These are phyloP conservation scores for Chlamydomonas sphaeroides DNA, from an alignment of 139 green algal genomes.

Conservation along the genomic window DNA sequence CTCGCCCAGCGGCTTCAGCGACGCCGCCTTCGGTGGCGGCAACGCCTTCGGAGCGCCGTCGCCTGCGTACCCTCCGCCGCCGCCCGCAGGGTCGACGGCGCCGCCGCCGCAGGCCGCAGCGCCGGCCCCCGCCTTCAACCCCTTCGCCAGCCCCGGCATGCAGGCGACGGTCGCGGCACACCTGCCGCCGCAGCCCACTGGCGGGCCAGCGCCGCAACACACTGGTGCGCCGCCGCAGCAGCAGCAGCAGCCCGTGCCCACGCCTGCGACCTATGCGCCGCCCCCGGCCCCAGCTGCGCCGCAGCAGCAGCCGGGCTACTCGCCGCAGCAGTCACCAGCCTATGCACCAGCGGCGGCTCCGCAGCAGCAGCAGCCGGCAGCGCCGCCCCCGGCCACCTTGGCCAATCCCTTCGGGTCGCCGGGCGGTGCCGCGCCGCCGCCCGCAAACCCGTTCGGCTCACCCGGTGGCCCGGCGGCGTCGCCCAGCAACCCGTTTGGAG, in stretches of 20 bases:
- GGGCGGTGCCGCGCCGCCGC: background rate
- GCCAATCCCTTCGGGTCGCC: conserved; percentile 20
- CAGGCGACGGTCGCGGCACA: conserved; percentile 1
- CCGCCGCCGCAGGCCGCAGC: background rate
- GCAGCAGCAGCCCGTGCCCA: background rate
- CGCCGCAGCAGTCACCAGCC: background rate
- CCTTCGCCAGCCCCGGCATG: conserved; percentile 13
- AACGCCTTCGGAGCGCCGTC: conserved; percentile 1
- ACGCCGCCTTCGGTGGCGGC: background rate
- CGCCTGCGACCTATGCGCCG: background rate
- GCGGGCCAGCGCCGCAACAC: background rate
- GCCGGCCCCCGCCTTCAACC: conserved; percentile 29
- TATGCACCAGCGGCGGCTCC: background rate
- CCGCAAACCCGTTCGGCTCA: conserved; percentile 28
- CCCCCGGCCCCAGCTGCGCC: background rate
- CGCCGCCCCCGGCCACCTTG: too few relatives aligned
- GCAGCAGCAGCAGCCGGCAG: background rate
- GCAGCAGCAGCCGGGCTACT: background rate
- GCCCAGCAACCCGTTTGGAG: conserved; percentile 30
- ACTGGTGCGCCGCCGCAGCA: too few relatives aligned
- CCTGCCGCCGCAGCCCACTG: background rate
- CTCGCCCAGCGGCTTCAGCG: background rate
- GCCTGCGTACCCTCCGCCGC: background rate
- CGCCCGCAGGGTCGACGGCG: background rate
- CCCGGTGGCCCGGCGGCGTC: background rate